These are phyloP conservation scores for Ceratobasidium sp. DNA, from an alignment of 1,284 basidiomycete genomes.

Conservation along the genomic window DNA sequence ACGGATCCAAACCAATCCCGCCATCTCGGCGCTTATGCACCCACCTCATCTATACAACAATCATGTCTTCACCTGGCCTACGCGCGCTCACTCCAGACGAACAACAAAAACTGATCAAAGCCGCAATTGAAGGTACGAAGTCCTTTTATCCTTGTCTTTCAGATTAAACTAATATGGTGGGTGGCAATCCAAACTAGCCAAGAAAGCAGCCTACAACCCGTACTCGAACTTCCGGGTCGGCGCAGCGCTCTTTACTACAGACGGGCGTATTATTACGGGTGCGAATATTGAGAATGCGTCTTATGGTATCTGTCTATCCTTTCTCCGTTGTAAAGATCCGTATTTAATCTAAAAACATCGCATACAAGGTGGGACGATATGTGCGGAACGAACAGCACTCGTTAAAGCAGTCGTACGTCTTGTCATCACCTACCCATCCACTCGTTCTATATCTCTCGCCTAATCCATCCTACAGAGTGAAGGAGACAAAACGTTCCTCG, in stretches of 20 bases:
- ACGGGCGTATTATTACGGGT: conserved; percentile 83
- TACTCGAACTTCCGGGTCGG: conserved; percentile 94
- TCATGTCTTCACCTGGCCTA: conserved; percentile 10
- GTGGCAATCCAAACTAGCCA: too few species aligned
- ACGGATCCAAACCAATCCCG: conserved; percentile 14
- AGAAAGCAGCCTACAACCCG: conserved; percentile 72
- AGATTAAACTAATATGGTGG: neutral
- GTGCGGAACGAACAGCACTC: conserved; percentile 90
- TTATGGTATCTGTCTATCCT: conserved; percentile 75
- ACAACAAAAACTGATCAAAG: conserved; percentile 48
- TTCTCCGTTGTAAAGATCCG: neutral
- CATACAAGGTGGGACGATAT: conserved; percentile 85
- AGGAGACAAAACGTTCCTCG: conserved; percentile 76
- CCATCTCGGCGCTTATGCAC: conserved; percentile 29
- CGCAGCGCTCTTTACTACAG: conserved; percentile 78
- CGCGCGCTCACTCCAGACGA: conserved; percentile 46
- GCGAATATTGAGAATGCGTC: conserved; percentile 94
- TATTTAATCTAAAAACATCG: neutral
- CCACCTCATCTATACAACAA: conserved; percentile 1
- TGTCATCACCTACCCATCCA: conserved; percentile 11
- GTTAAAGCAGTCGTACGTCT: conserved; percentile 84
- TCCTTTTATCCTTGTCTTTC: neutral
- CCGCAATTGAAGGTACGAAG: conserved; percentile 51
- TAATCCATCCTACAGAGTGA: too few species aligned
- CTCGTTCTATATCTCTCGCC: conserved; percentile 28